Base-by-base conservation (phyloP, 2,329 filamentous ascomycete genomes). In the Fonsecaea multimorphosa region DNA sequence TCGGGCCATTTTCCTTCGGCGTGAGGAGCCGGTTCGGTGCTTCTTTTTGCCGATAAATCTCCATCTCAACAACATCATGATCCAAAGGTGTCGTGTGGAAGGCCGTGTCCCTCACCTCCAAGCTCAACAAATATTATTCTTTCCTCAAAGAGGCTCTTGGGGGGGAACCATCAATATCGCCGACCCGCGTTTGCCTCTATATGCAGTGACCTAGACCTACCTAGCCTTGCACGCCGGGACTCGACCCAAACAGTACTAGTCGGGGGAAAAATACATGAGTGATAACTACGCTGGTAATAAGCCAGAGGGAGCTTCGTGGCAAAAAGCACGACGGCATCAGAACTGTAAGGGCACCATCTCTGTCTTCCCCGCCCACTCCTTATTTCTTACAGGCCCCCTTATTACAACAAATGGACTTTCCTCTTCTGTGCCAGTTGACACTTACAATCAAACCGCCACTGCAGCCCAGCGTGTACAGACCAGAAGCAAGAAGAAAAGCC, bases 41-140 rank as follows among this genome's bases (percentile, higher is more conserved):
- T 67, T 64, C 61, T 61, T 67, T 67, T 32, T 54, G 19, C 56
- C 60, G 64, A 61, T 31, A 58, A 58, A 19, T 51, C 52, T 24
- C 36, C 27, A 34, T 11, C 40, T 36, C n/a, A 8, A 40, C 46
- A 29, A 34, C 12, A 12, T 19, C 32, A 5, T 3, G 12, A 3
- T 34, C 14, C 29, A 31, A n/a, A n/a, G 22, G 16, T 19, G 31
- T 31, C 44, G 24, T 46, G 19, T 40, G 34, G 34, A 38, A 38
- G 14, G 34, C 34, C 34, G 34, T 31, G 9, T 14, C 11, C 4
- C 8, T 27, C 22, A 24, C 12, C 11, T n/a, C 19, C 11, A 46
- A 22, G 9, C 56, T 58, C 56, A 49, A 58, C 40, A 49, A 7
- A 44, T 46, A 31, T 32, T 11, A 12, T 32, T 11, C 8, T 32